phyloP scores from a whole-genome alignment of 2,329 filamentous ascomycete species.

The Chaetomium globosum region DNA sequence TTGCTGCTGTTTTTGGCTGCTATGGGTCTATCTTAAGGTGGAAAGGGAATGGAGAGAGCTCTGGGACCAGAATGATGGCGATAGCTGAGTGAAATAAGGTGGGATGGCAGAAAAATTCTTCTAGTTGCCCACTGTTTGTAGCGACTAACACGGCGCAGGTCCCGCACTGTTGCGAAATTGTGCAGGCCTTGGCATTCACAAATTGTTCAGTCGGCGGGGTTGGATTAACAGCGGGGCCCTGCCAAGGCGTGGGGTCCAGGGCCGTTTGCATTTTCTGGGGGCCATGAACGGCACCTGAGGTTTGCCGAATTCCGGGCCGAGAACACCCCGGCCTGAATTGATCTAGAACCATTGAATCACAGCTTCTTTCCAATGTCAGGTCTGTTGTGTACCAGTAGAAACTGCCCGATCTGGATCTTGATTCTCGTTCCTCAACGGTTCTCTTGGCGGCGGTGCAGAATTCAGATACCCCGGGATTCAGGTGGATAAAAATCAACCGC shows the following conservation, averaged over 20 bases:
- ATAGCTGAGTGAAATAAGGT: slow-evolving; percentile 10
- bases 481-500: not conserved
- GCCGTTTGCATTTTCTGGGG: not conserved
- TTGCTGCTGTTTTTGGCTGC: slow-evolving; percentile 15
- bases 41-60: not conserved
- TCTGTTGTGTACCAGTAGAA: not conserved
- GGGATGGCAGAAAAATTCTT: slow-evolving; percentile 20
- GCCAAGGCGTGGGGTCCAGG: slow-evolving; percentile 21
- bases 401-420: not conserved
- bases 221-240: slow-evolving; percentile 9
- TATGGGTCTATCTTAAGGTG: not conserved
- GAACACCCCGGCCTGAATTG: not conserved
- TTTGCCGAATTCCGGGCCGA: slow-evolving; percentile 4
- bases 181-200: slow-evolving; percentile 26
- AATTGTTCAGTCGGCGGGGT: slow-evolving; percentile 19
- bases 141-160: slow-evolving; percentile 24
- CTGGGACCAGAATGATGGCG: not conserved
- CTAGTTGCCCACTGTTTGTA: slow-evolving; percentile 8
- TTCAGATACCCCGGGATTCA: not conserved
- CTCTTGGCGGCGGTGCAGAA: not conserved
- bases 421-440: not conserved
- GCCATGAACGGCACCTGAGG: not conserved
- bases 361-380: not conserved
- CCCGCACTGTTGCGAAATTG: slow-evolving; percentile 15
- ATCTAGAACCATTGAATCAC: not conserved